Percentiles rank a stretch among this genome's conserved stretches.
Evolutionary conservation across 164 flowering plant genomes (phyloP).

Genomic region (Chimonanthus salicifolius): DNA sequence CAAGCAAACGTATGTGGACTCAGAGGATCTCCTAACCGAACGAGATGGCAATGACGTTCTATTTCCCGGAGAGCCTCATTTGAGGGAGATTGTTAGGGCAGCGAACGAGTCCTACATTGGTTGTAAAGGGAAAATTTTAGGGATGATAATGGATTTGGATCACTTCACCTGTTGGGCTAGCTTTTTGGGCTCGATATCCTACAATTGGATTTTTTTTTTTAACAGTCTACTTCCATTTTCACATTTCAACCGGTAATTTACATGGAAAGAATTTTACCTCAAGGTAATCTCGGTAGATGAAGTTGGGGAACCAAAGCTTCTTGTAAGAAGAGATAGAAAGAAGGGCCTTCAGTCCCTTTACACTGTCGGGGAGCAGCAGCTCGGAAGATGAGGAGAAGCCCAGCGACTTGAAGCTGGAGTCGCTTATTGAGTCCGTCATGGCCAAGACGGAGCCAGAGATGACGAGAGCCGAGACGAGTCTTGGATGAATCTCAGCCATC

Average conservation of each 20-base stretch:
- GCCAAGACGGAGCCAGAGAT: slow-evolving; percentile 64
- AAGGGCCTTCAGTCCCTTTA: slow-evolving; percentile 65
- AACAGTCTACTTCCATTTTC: too few species aligned
- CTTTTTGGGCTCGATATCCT: not conserved
- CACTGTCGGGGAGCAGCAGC: slow-evolving; percentile 55
- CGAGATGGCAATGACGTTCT: too few species aligned
- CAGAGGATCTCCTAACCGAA: too few species aligned
- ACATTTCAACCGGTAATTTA: too few species aligned
- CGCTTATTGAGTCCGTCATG: slow-evolving; percentile 60
- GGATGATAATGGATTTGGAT: too few species aligned
- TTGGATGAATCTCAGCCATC: slow-evolving; percentile 57
- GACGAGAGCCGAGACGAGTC: slow-evolving; percentile 51
- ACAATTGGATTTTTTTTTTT: not conserved
- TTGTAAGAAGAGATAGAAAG: slow-evolving; percentile 54
- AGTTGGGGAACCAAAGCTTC: slow-evolving; percentile 71
- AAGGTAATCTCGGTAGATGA: slow-evolving; percentile 57
- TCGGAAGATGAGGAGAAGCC: slow-evolving; percentile 71
- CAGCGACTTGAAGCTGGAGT: slow-evolving; percentile 25
- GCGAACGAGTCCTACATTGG: too few species aligned
- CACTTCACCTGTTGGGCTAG: too few species aligned
- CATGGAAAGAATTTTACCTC: slow-evolving; percentile 34
- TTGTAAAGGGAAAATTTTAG: too few species aligned
- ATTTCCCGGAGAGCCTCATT: too few species aligned
- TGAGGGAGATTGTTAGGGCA: too few species aligned
- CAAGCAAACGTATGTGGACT: too few species aligned